Conservation (phyloP, 768 basidiomycete genomes). For the Macrolepiota fuliginosa region DNA sequence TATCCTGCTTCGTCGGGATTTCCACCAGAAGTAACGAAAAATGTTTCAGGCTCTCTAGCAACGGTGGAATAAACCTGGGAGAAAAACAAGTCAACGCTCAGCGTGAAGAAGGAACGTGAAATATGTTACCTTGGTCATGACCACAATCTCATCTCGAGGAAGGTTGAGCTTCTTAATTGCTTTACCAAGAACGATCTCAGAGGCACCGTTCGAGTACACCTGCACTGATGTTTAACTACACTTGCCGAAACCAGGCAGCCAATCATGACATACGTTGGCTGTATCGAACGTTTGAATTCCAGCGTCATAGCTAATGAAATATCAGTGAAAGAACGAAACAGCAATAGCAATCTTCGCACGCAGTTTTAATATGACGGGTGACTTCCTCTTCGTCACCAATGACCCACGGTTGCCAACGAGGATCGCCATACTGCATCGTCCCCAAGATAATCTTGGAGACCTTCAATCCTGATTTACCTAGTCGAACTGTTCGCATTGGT, state of each 20-base stretch:
- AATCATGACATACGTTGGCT: conserved; percentile 34
- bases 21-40: conserved; percentile 8
- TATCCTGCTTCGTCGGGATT: conserved; percentile 43
- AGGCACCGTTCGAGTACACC: conserved; percentile 65
- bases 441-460: conserved; percentile 67
- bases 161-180: conserved; percentile 65
- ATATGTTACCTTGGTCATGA: conserved; percentile 67
- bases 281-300: conserved; percentile 66
- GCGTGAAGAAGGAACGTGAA: neutral
- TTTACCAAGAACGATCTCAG: conserved; percentile 68
- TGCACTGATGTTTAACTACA: conserved; percentile 17
- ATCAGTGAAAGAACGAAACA: neutral
- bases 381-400: conserved; percentile 47
- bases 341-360: conserved; percentile 22
- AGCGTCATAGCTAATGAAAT: conserved; percentile 45
- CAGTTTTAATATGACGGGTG: conserved; percentile 47
- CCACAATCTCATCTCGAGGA: conserved; percentile 74
- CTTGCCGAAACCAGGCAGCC: neutral
- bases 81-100: conserved; percentile 1
- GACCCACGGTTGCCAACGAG: conserved; percentile 50
- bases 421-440: conserved; percentile 55
- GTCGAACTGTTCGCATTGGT: conserved; percentile 26
- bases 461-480: conserved; percentile 56
- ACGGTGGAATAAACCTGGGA: conserved; percentile 38
- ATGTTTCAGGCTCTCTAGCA: conserved; percentile 18